Percentiles rank a stretch among this genome's conserved stretches.
phyloP scores from a whole-genome alignment of 2,329 filamentous ascomycete species.

The Botrytis galanthina region DNA sequence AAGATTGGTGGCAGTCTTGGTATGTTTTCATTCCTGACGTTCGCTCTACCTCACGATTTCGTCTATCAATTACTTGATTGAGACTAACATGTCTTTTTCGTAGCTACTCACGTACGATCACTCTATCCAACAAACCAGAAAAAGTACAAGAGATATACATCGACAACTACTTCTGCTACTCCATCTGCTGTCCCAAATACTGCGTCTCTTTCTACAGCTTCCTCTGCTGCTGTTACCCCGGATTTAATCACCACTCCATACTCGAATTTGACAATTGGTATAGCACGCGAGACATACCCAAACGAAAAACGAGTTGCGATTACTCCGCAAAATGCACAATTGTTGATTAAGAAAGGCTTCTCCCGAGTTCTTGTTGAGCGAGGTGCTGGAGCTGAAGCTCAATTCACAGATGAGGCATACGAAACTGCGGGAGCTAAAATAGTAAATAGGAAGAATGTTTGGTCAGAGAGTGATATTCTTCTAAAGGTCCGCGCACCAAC shows the following conservation, averaged over 20 bases:
- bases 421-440: conserved; percentile 74
- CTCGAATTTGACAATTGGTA: conserved; percentile 69
- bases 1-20: conserved; percentile 3
- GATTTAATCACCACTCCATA: conserved; percentile 52
- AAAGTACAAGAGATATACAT: conserved; percentile 14
- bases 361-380: conserved; percentile 73
- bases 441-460: conserved; percentile 67
- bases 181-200: not conserved
- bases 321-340: conserved; percentile 77
- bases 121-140: not conserved
- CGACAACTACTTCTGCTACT: not conserved
- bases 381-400: conserved; percentile 73
- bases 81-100: not conserved
- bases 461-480: conserved; percentile 72
- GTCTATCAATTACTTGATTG: not conserved
- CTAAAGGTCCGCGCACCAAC: conserved; percentile 80
- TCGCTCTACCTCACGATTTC: not conserved
- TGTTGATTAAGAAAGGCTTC: conserved; percentile 85
- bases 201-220: conserved; percentile 11
- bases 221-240: conserved; percentile 8
- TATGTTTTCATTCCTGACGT: conserved; percentile 3
- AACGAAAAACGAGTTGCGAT: conserved; percentile 81
- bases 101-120: conserved; percentile 13
- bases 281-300: conserved; percentile 75
- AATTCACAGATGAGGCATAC: conserved; percentile 76